Conservation (phyloP, 2,329 filamentous ascomycete genomes). For the Diaporthe sp. region DNA sequence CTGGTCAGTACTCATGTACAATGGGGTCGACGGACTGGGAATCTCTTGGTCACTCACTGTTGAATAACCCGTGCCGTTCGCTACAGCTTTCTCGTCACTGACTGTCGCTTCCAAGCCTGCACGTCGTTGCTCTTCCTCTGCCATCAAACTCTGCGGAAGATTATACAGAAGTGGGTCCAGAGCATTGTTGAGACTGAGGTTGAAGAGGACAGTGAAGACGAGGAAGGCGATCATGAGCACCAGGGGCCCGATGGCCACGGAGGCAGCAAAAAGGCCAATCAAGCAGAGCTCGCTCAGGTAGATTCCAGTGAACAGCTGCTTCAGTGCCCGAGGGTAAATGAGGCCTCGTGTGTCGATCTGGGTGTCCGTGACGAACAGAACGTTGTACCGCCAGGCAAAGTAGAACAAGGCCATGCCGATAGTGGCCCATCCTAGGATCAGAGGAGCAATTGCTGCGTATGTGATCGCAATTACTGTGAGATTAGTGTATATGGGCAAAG, state of each 20-base stretch:
- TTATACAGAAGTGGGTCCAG: constrained; percentile 83
- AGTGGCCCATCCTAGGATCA: constrained; percentile 86
- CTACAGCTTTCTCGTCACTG: constrained; percentile 44
- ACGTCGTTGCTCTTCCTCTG: constrained; percentile 57
- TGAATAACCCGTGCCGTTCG: constrained; percentile 42
- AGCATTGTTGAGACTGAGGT: constrained; percentile 79
- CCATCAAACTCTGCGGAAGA: constrained; percentile 78
- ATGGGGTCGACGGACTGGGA: not conserved
- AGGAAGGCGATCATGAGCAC: constrained; percentile 83
- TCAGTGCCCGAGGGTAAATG: constrained; percentile 87
- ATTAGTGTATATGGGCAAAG: constrained; percentile 85
- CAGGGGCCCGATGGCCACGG: constrained; percentile 75
- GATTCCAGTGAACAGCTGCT: constrained; percentile 86
- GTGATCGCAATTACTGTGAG: constrained; percentile 85
- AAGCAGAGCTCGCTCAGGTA: constrained; percentile 88
- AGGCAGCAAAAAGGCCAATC: constrained; percentile 85
- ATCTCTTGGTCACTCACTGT: constrained; percentile 37
- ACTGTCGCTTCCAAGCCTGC: constrained; percentile 44
- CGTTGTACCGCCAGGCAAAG: constrained; percentile 89
- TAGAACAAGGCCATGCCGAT: constrained; percentile 86
- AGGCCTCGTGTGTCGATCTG: constrained; percentile 89
- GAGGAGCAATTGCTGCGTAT: constrained; percentile 88
- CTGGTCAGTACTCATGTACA: not conserved
- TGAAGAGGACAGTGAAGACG: constrained; percentile 81
- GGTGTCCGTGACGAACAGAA: constrained; percentile 88